Conservation (phyloP, 2,329 filamentous ascomycete genomes). For the Monilinia fructicola region DNA sequence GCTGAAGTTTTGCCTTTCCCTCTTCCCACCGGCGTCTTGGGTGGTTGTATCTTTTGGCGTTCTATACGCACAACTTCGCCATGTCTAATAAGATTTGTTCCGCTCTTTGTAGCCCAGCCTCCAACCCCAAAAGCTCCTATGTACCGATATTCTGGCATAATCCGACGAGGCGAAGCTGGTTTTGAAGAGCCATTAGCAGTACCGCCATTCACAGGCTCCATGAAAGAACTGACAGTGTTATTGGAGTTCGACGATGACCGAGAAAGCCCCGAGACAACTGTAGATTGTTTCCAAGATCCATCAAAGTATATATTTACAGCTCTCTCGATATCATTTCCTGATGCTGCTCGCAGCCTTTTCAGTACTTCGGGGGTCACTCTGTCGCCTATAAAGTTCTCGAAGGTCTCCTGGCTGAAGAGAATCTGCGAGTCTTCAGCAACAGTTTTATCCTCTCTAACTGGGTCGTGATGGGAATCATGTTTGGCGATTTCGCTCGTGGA, state of each 20-base stretch:
- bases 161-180: conserved; percentile 43
- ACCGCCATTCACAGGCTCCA: conserved; percentile 23
- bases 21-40: conserved; percentile 49
- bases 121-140: conserved; percentile 89
- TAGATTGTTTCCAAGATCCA: conserved; percentile 57
- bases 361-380: conserved; percentile 52
- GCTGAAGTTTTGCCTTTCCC: conserved; percentile 44
- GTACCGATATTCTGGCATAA: conserved; percentile 63
- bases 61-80: conserved; percentile 86
- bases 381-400: conserved; percentile 60
- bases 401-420: conserved; percentile 56
- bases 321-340: conserved; percentile 57
- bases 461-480: conserved; percentile 13
- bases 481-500: background rate
- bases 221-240: conserved; percentile 34
- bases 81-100: conserved; percentile 70
- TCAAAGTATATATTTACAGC: conserved; percentile 71
- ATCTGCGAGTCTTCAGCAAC: conserved; percentile 27
- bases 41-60: conserved; percentile 71
- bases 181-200: conserved; percentile 11
- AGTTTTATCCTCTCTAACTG: background rate
- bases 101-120: conserved; percentile 89
- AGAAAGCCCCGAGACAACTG: conserved; percentile 14
- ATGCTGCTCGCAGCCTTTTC: conserved; percentile 52
- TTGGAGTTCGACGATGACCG: conserved; percentile 23